A percentile compares a stretch with the other conserved stretches of the same genome.
phyloP scores from a whole-genome alignment of 1,284 basidiomycete genomes.

The Mycosarcoma mackinlayi region DNA sequence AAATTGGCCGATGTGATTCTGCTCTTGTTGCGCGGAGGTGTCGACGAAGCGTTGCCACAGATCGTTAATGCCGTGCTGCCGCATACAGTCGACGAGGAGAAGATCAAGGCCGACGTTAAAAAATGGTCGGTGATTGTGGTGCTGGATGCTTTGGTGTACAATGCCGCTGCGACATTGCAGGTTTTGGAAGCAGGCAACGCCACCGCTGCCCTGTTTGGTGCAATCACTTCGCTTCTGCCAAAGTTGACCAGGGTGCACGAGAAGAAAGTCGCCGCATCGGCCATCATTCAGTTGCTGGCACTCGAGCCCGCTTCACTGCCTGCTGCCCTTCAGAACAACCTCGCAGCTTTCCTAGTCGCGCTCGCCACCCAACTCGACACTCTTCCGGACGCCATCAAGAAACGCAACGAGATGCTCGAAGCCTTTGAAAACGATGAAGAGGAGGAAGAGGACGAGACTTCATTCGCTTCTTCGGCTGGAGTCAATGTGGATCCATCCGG shows the following conservation, averaged over 20 bases:
- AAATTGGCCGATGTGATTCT: slow-evolving; percentile 86
- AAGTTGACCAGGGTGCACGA: slow-evolving; percentile 87
- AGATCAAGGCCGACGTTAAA: slow-evolving; percentile 76
- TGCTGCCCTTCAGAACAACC: slow-evolving; percentile 43
- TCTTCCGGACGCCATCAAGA: slow-evolving; percentile 58
- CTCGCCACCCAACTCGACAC: slow-evolving; percentile 55
- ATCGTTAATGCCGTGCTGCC: slow-evolving; percentile 56
- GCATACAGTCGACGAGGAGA: slow-evolving; percentile 51
- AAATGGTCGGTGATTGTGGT: slow-evolving; percentile 84
- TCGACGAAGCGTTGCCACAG: slow-evolving; percentile 70
- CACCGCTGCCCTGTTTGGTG: slow-evolving; percentile 82
- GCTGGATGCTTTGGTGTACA: slow-evolving; percentile 86
- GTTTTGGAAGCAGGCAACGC: slow-evolving; percentile 77
- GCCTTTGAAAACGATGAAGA: slow-evolving; percentile 62
- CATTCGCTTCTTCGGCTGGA: slow-evolving; percentile 26
- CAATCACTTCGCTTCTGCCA: slow-evolving; percentile 72
- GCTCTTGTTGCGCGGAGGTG: slow-evolving; percentile 79
- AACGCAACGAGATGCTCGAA: slow-evolving; percentile 58
- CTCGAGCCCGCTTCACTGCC: slow-evolving; percentile 53
- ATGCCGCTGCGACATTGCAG: slow-evolving; percentile 79
- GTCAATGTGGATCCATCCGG: slow-evolving; percentile 25
- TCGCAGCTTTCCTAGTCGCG: slow-evolving; percentile 53
- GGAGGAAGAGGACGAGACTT: slow-evolving; percentile 52
- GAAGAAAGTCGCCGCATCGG: slow-evolving; percentile 83
- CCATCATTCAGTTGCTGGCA: slow-evolving; percentile 71